Evolutionary conservation across 805 yeast species (phyloP).

Genomic region (Metschnikowia santaceciliae): DNA sequence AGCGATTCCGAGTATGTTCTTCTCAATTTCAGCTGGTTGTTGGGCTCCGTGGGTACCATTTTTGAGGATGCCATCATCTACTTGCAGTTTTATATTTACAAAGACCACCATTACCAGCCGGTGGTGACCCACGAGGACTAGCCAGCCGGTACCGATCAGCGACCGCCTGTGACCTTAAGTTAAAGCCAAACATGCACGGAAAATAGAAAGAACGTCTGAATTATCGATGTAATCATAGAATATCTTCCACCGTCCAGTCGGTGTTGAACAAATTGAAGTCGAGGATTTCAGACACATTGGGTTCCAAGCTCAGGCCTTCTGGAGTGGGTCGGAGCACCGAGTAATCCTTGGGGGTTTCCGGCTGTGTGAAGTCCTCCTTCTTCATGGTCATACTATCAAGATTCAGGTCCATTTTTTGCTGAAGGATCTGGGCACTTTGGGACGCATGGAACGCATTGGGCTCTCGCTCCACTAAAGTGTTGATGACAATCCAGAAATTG

Average conservation of each 20-base stretch:
- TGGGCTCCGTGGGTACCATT: slow-evolving; percentile 77
- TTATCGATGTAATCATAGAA: slow-evolving; percentile 3
- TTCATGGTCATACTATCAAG: background rate
- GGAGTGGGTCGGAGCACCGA: background rate
- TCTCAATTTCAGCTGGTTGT: slow-evolving; percentile 68
- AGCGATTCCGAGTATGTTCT: slow-evolving; percentile 56
- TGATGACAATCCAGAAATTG: slow-evolving; percentile 17
- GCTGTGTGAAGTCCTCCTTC: background rate
- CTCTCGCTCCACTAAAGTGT: slow-evolving; percentile 12
- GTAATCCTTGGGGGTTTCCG: slow-evolving; percentile 1
- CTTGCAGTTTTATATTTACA: slow-evolving; percentile 63
- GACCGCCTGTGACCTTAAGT: no score
- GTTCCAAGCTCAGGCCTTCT: background rate
- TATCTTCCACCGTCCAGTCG: slow-evolving; percentile 13
- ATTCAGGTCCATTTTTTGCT: background rate
- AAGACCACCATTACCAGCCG: slow-evolving; percentile 21
- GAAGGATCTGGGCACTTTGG: background rate
- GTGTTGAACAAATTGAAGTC: slow-evolving; percentile 12
- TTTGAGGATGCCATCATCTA: slow-evolving; percentile 65
- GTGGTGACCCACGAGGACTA: background rate
- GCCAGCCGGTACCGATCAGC: no score
- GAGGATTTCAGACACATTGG: slow-evolving; percentile 7
- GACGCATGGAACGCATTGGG: slow-evolving; percentile 8
- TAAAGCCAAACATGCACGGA: background rate
- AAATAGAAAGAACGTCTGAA: background rate